These are phyloP conservation scores for Hypoxylon fuscum DNA, from an alignment of 495 filamentous ascomycete species.

Conservation along the genomic window DNA sequence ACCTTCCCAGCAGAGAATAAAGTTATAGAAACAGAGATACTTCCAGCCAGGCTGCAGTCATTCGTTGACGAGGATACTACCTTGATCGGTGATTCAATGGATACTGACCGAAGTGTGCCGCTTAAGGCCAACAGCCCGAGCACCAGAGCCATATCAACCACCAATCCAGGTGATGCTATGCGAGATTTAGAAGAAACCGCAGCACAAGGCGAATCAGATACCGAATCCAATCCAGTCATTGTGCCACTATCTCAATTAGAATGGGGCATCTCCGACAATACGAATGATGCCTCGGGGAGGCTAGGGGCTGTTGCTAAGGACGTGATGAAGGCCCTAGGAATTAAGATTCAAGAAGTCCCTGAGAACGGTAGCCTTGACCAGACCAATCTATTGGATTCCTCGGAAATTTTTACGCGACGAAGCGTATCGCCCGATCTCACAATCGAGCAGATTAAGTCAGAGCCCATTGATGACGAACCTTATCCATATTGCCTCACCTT, in stretches of 20 bases:
- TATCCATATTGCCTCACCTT: background rate
- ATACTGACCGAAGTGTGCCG: slow-evolving; percentile 7
- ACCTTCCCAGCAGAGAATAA: background rate
- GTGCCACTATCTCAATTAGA: slow-evolving; percentile 18
- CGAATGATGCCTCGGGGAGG: background rate
- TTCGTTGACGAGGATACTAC: slow-evolving; percentile 26
- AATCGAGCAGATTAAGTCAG: slow-evolving; percentile 16
- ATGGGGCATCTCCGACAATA: slow-evolving; percentile 4
- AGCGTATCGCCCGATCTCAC: slow-evolving; percentile 10
- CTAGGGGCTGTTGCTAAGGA: background rate
- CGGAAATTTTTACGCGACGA: slow-evolving; percentile 1
- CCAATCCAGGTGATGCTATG: background rate
- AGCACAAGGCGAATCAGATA: slow-evolving; percentile 10
- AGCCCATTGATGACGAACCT: slow-evolving; percentile 17
- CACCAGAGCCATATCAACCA: slow-evolving; percentile 1
- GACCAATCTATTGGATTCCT: background rate
- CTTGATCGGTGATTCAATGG: slow-evolving; percentile 25
- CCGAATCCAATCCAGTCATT: slow-evolving; percentile 7
- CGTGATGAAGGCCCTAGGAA: background rate
- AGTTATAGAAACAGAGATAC: background rate
- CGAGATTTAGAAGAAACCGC: background rate
- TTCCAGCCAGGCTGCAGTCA: background rate
- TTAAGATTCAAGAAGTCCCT: slow-evolving; percentile 1
- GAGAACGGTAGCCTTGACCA: background rate
- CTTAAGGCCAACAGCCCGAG: background rate